Percentiles rank a stretch among this genome's conserved stretches.
Evolutionary conservation across 257 asterid genomes (phyloP).

Genomic region (Solanum chmielewskii): DNA sequence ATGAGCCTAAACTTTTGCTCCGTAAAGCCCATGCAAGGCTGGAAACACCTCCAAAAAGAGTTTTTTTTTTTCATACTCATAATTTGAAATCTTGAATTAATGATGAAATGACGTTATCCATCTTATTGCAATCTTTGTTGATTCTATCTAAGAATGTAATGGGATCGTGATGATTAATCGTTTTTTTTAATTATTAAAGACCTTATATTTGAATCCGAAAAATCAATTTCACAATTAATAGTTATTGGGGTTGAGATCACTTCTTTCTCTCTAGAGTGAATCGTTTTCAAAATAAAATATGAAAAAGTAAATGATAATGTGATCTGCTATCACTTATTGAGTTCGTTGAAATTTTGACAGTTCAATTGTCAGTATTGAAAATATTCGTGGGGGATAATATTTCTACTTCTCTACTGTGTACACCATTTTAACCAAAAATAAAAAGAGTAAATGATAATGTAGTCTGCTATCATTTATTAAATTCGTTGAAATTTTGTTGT

Average conservation of each 20-base stretch:
- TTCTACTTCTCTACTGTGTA: background rate
- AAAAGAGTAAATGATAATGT: background rate
- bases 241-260: background rate
- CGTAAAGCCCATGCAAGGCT: background rate
- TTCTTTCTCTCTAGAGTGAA: too few relatives aligned
- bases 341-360: background rate
- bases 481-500: too few relatives aligned
- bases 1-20: background rate
- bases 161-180: fast-evolving
- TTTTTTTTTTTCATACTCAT: too few relatives aligned
- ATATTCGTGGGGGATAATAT: background rate
- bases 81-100: too few relatives aligned
- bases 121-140: background rate
- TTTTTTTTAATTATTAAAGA: background rate
- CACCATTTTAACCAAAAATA: background rate
- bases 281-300: too few relatives aligned
- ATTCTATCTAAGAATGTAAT: background rate
- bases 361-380: background rate
- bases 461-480: background rate
- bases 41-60: background rate
- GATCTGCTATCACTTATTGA: background rate
- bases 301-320: too few relatives aligned
- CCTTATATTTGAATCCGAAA: background rate
- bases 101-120: background rate
- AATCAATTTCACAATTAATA: background rate